Evolutionary conservation across 176 grass and related monocot species (phyloP), one percentile per base, ranked within the genome.

Genomic region (Musa itinerans): DNA sequence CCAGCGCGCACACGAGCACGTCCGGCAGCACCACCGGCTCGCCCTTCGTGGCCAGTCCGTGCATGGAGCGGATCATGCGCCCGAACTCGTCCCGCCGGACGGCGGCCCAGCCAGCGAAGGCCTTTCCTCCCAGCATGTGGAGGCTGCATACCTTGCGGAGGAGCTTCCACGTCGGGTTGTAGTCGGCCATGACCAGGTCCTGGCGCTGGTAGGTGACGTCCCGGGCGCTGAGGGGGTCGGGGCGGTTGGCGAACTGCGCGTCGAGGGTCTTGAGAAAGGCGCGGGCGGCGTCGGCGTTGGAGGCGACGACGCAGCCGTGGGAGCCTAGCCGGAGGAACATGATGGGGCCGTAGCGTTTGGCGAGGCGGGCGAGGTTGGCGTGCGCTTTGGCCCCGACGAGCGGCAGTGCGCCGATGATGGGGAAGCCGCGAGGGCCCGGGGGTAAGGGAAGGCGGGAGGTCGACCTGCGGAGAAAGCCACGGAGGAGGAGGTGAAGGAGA

Each of bases 231-330:
- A 65, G 2, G 63, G 16, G 6, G 63, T 65, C 21, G 23, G 63
- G 63, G 20, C 63, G 63, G 63, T 65, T 24, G 63, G 63, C 63
- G 11, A 65, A 65, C 63, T 65, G 63, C 11, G 25, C 7, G 22
- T 65, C 63, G 63, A 24, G 63, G 23, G 63, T 24, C 63, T 65
- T 65, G 20, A 65, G 63, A 21, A 65, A 65, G 22, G 21, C 3
- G 8, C 63, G 21, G 22, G 63, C 63, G 20, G 63, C 63, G 23
- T n/a, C 10, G 23, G 23, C 17, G 11, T 65, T 24, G 3, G 63
- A 65, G 12, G 63, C 63, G 22, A 65, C 63, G 63, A 65, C 63
- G 63, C 63, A 65, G 63, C 63, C 63, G 63, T 26, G 21, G 63
- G 63, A 65, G 19, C 63, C 63, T 11, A 65, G 22, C 21, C 63